Evolutionary conservation across 2,329 filamentous ascomycete genomes (phyloP).

Genomic region (Diplodia sapinea): DNA sequence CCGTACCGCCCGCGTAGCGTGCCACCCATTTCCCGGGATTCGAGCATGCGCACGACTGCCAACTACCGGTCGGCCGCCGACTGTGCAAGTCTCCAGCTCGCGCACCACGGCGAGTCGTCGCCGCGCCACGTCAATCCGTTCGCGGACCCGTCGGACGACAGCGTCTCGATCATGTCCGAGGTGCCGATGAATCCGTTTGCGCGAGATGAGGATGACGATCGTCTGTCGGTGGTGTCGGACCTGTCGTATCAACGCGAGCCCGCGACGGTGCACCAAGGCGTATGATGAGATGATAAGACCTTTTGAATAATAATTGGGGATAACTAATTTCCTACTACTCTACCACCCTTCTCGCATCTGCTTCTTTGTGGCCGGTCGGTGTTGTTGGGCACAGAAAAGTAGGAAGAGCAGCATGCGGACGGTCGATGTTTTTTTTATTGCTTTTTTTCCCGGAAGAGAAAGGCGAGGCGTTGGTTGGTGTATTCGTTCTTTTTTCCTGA

Average conservation of each 20-base stretch:
- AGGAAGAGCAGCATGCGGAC: background rate
- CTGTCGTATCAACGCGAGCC: conserved; percentile 20
- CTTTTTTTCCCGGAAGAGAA: background rate
- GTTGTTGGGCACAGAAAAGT: background rate
- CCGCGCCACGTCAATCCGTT: conserved; percentile 15
- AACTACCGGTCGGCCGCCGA: background rate
- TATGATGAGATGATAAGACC: background rate
- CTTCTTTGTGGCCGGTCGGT: too few species aligned
- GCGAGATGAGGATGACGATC: conserved; percentile 17
- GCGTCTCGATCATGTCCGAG: conserved; percentile 1
- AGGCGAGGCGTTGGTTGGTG: conserved; percentile 17
- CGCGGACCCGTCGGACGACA: conserved; percentile 24
- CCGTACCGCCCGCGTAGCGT: conserved; percentile 29
- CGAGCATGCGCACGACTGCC: conserved; percentile 21
- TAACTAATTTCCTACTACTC: too few species aligned
- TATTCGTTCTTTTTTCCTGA: background rate
- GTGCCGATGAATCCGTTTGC: background rate
- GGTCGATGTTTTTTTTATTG: background rate
- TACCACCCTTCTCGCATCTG: too few species aligned
- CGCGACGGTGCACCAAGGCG: conserved; percentile 6
- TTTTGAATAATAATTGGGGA: conserved; percentile 8
- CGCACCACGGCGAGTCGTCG: background rate
- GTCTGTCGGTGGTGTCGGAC: conserved; percentile 17
- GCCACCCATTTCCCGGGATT: conserved; percentile 21
- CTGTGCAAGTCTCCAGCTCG: background rate